phyloP scores from a whole-genome alignment of 176 grass and related monocot genomes.

The Ensete ventricosum region DNA sequence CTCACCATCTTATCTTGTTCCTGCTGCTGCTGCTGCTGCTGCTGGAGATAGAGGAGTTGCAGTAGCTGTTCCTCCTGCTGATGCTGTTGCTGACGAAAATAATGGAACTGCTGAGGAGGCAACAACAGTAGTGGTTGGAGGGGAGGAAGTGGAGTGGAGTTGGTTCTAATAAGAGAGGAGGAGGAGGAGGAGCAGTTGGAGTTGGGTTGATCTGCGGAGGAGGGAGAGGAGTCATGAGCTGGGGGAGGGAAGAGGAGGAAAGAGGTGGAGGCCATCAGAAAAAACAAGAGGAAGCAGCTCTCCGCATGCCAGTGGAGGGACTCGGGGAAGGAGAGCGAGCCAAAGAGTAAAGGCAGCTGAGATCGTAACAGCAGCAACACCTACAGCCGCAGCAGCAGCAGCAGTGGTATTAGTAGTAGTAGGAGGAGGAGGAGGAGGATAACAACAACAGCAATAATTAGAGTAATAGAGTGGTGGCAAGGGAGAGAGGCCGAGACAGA shows the following conservation, averaged over 20 bases:
- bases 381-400: neutral
- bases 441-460: neutral
- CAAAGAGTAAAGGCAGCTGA: too few relatives aligned
- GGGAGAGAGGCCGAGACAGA: neutral
- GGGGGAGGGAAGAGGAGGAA: neutral
- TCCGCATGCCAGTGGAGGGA: slow-evolving; percentile 1
- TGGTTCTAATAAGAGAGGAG: neutral
- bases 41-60: slow-evolving; percentile 33
- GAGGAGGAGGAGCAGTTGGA: neutral
- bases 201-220: neutral
- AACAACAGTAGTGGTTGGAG: neutral
- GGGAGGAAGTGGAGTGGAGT: neutral
- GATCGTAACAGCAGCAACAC: too few relatives aligned
- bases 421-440: neutral
- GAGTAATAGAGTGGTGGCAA: too few relatives aligned
- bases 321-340: neutral
- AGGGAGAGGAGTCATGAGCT: neutral
- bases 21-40: slow-evolving; percentile 29
- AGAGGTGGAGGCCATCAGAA: slow-evolving; percentile 25
- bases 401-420: neutral
- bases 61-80: slow-evolving; percentile 16
- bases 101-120: neutral
- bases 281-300: slow-evolving; percentile 23
- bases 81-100: neutral
- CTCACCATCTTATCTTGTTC: slow-evolving; percentile 45